Percentiles rank a stretch among this genome's conserved stretches.
Conservation (phyloP, 805 yeast genomes). For the Wickerhamiella siamensis region DNA sequence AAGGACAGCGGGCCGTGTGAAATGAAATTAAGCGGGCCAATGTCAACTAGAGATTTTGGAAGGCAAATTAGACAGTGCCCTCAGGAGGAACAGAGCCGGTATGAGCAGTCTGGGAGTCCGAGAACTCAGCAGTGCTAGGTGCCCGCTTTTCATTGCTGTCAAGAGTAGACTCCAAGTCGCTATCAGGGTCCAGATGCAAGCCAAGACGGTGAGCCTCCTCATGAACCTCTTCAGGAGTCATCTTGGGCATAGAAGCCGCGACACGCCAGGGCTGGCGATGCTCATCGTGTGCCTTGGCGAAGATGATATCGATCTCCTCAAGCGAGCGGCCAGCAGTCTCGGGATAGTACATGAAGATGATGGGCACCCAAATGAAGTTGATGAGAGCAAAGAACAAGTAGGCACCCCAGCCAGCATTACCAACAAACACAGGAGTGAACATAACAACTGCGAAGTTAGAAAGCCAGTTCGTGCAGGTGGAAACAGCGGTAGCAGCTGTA, state of each 20-base stretch:
- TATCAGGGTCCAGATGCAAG: slow-evolving; percentile 20
- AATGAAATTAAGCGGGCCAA: too few species aligned
- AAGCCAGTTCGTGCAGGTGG: slow-evolving; percentile 55
- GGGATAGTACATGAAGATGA: slow-evolving; percentile 55
- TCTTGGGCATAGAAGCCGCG: slow-evolving; percentile 47
- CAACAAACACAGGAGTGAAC: slow-evolving; percentile 46
- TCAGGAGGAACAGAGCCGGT: too few species aligned
- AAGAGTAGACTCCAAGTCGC: background rate
- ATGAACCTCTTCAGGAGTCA: slow-evolving; percentile 43
- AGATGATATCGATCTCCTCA: slow-evolving; percentile 60
- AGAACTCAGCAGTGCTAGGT: too few species aligned
- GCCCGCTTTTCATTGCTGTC: background rate
- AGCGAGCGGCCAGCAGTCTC: slow-evolving; percentile 65
- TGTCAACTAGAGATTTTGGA: too few species aligned
- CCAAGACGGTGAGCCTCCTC: slow-evolving; percentile 47
- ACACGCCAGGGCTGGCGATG: slow-evolving; percentile 46
- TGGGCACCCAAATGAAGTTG: slow-evolving; percentile 45
- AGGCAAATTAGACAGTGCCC: too few species aligned
- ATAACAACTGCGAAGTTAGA: slow-evolving; percentile 52
- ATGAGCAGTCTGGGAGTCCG: too few species aligned
- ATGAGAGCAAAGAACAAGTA: slow-evolving; percentile 55
- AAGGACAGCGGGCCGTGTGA: too few species aligned
- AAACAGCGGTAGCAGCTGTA: slow-evolving; percentile 45
- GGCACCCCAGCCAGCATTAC: slow-evolving; percentile 39
- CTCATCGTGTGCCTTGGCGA: slow-evolving; percentile 46